A percentile compares a stretch with the other conserved stretches of the same genome.
These are phyloP conservation scores for Debaryomyces nepalensis DNA, from an alignment of 1,139 yeast genomes.

Conservation along the genomic window DNA sequence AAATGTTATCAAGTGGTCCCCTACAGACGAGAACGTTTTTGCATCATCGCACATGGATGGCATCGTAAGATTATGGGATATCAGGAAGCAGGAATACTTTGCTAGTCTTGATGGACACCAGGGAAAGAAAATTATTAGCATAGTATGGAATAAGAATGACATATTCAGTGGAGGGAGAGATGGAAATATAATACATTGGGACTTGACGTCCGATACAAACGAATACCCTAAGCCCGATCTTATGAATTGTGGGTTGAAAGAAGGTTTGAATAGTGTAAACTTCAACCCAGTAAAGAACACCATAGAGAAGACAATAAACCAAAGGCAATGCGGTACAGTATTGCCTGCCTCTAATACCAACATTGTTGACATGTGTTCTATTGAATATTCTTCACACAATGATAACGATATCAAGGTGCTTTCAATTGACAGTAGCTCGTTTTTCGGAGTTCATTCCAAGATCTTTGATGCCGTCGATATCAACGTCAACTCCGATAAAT, in stretches of 20 bases:
- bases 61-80: conserved; percentile 73
- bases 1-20: conserved; percentile 65
- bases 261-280: conserved; percentile 49
- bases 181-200: conserved; percentile 79
- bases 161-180: conserved; percentile 70
- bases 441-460: conserved; percentile 57
- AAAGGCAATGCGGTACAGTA: conserved; percentile 64
- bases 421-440: conserved; percentile 59
- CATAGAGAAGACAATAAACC: conserved; percentile 36
- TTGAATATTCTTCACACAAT: conserved; percentile 29
- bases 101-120: conserved; percentile 61
- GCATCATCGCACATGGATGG: conserved; percentile 71
- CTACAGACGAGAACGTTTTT: conserved; percentile 59
- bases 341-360: conserved; percentile 61
- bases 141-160: conserved; percentile 67
- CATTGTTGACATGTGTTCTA: conserved; percentile 48
- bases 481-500: conserved; percentile 27
- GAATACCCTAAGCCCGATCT: conserved; percentile 24
- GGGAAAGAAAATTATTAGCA: conserved; percentile 51
- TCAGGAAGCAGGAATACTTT: conserved; percentile 61
- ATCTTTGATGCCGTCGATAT: conserved; percentile 40
- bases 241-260: conserved; percentile 48
- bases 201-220: conserved; percentile 42
- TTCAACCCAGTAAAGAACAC: conserved; percentile 39
- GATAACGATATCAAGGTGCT: conserved; percentile 43